Evolutionary conservation across 1,139 yeast species (phyloP), one percentile per base, ranked within the genome.

Genomic region (Candida sp.): DNA sequence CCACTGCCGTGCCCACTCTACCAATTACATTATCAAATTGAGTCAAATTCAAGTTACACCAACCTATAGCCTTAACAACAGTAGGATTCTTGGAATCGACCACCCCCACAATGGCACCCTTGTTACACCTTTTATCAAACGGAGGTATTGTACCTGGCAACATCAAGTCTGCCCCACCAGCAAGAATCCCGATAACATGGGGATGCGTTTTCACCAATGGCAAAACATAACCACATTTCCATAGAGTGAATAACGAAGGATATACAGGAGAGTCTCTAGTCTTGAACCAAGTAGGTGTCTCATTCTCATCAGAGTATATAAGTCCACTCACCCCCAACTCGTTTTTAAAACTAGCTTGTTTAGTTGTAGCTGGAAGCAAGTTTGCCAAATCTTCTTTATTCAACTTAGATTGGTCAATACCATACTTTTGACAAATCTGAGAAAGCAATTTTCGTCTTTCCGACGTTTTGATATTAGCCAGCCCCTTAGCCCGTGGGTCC

Each of bases 131-230:
- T 0, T 52, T 41, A 39, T 85, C 89, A 55, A 86, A 84, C 0
- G 96, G 96, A 0, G 89, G 87, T 5, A 87, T 70, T 3, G 93
- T 81, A 0, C 99, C 99, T 0, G 96, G 95, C 32, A 87, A 71
- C 97, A 93, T 91, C 54, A 93, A 70, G 59, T 91, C 85, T 0
- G 98, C 97, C 6, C 97, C 97, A 47, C 79, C 81, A 33, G 73
- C 68, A 25, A 90, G 64, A 44, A 78, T 78, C 41, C 68, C 61
- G 19, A 91, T 73, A 2, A 93, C 97, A 53, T 76, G 80, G 9
- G 80, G 79, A 58, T 88, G 93, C 0, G 97, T 91, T 44, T 68
- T 63, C 3, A 91, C 77, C 2, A 74, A 58, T 0, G 96, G 96
- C 23, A 88, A 54, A 7, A 89, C 46, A 48, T 66, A 76, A 0